Conservation (phyloP, 495 filamentous ascomycete genomes). For the Hypoxylon lenormandii region DNA sequence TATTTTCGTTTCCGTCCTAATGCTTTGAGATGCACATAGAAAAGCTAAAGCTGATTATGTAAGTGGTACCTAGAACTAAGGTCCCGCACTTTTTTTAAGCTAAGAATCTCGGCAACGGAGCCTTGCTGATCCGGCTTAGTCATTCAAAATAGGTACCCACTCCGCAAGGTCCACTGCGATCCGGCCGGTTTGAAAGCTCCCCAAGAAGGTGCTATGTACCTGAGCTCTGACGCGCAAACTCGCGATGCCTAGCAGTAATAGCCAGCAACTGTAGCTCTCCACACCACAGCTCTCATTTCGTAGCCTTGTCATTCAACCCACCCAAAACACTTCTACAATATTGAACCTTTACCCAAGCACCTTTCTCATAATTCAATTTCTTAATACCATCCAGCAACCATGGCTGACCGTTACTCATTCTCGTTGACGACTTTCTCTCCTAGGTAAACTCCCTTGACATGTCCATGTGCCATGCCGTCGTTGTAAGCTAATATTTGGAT, state of each 20-base stretch:
- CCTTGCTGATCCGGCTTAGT: conserved; percentile 11
- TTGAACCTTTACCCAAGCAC: conserved; percentile 5
- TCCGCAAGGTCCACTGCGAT: background rate
- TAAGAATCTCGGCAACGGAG: background rate
- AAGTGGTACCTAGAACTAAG: conserved; percentile 7
- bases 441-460: conserved; percentile 73
- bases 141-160: conserved; percentile 1
- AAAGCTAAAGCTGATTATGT: conserved; percentile 17
- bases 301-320: conserved; percentile 40
- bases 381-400: conserved; percentile 56
- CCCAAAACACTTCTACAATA: conserved; percentile 19
- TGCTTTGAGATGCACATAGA: background rate
- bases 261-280: conserved; percentile 39
- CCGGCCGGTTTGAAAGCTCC: conserved; percentile 9
- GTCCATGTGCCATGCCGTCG: conserved; percentile 19
- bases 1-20: background rate
- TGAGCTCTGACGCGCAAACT: conserved; percentile 48
- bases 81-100: too few species aligned
- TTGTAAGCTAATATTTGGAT: conserved; percentile 61
- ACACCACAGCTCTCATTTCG: conserved; percentile 38
- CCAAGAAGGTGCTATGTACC: conserved; percentile 20
- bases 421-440: conserved; percentile 99
- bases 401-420: conserved; percentile 99
- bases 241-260: conserved; percentile 43
- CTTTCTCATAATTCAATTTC: conserved; percentile 12